Conservation (phyloP, 306 rosid species). For the Lagenaria siceraria region DNA sequence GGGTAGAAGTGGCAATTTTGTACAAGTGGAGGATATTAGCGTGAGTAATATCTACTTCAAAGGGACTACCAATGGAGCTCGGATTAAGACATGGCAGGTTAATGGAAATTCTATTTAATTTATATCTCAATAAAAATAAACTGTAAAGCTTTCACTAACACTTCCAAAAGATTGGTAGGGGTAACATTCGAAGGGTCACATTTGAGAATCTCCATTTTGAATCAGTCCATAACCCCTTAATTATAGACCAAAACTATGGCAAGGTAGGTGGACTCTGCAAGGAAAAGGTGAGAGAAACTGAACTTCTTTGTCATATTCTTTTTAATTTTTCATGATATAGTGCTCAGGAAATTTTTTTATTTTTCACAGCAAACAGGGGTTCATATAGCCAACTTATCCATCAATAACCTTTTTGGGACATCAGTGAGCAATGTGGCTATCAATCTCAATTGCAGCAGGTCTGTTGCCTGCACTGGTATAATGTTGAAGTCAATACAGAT, state of each 20-base stretch:
- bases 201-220: constrained; percentile 13
- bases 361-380: constrained; percentile 15
- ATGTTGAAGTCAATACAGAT: constrained; percentile 10
- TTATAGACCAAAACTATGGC: constrained; percentile 26
- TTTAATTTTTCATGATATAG: not conserved
- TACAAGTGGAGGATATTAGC: constrained; percentile 22
- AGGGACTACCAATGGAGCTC: constrained; percentile 27
- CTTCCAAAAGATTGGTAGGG: constrained; percentile 14
- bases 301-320: not conserved
- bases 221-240: constrained; percentile 24
- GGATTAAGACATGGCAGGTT: constrained; percentile 37
- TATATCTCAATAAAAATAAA: not conserved
- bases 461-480: constrained; percentile 22
- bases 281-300: constrained; percentile 11
- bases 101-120: not conserved
- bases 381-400: constrained; percentile 16
- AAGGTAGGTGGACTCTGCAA: constrained; percentile 9
- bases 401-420: constrained; percentile 20
- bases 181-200: constrained; percentile 10
- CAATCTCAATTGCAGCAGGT: constrained; percentile 20
- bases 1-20: constrained; percentile 21
- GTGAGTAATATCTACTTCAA: constrained; percentile 20
- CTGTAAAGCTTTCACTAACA: not conserved
- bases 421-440: constrained; percentile 19
- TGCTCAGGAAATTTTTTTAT: not conserved